Evolutionary conservation across 2,329 filamentous ascomycete genomes (phyloP), one percentile per base, ranked within the genome.

Genomic region (Paecilomyces formosus): DNA sequence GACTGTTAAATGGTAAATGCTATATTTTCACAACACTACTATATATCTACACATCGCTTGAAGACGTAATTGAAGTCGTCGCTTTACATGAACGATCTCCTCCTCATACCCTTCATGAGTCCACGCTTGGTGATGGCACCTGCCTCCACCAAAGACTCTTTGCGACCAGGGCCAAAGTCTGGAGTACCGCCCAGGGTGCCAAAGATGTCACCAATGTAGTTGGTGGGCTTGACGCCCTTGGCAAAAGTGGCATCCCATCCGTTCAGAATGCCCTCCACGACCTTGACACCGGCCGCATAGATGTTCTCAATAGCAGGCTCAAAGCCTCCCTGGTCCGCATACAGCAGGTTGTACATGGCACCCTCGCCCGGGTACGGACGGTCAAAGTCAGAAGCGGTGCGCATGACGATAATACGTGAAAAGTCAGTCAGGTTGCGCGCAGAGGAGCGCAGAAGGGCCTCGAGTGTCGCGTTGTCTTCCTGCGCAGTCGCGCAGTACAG

Each of bases 151-250:
- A 67, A 56, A 5, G 64, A 60, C 31, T 65, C 57, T 7, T 57
- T 24, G 8, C 61, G 59, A 3, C 68, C 62, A 26, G 70, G 68
- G 0, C 87, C 87, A 70, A 88, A 89, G 67, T 88, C 84, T 0
- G 87, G 86, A 49, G 73, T 69, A 1, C 86, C 87, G 1, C 86
- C 87, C 3, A 90, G 73, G 9, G 82, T 86, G 13, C 86, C 88
- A 63, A 89, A 86, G 57, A 90, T 86, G 66, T 89, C 87, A 5
- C 87, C 87, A 39, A 90, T 74, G 65, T 90, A 90, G 65, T 89
- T 89, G 1, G 68, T 74, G 0, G 86, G 74, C 60, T 75, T 68
- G 45, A 90, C 72, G 2, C 88, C 88, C 1, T 68, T 62, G 35
- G 76, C 72, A 64, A 86, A 90, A 0, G 75, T 85, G 13, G 69